Evolutionary conservation across 2,329 filamentous ascomycete genomes (phyloP).

Genomic region (Plenodomus biglobosus): DNA sequence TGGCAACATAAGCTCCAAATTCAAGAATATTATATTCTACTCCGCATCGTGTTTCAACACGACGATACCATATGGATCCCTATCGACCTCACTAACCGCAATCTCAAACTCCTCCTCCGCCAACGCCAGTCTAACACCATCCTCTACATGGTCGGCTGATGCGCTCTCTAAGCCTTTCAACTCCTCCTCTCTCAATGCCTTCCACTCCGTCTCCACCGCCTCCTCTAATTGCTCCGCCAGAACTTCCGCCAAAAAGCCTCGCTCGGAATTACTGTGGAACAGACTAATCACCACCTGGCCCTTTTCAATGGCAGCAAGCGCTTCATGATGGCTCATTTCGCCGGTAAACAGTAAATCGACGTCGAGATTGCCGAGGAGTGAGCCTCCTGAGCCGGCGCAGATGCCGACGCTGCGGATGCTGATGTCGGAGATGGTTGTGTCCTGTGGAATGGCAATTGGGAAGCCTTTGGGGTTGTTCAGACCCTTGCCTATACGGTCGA

Average conservation of each 20-base stretch:
- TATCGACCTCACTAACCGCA: constrained; percentile 74
- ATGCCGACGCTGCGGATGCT: constrained; percentile 73
- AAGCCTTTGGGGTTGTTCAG: constrained; percentile 69
- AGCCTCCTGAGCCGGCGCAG: constrained; percentile 84
- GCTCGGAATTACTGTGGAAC: constrained; percentile 92
- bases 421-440: constrained; percentile 55
- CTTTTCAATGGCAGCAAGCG: constrained; percentile 79
- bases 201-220: constrained; percentile 60
- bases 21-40: not conserved
- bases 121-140: constrained; percentile 52
- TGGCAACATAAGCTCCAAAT: no score
- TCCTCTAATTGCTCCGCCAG: constrained; percentile 67
- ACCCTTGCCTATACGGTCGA: constrained; percentile 61
- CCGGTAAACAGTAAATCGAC: constrained; percentile 88
- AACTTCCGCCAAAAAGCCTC: constrained; percentile 73
- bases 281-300: constrained; percentile 80
- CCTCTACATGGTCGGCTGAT: constrained; percentile 8
- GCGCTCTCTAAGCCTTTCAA: constrained; percentile 11
- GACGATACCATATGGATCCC: constrained; percentile 81
- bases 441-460: constrained; percentile 65
- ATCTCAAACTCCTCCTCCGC: constrained; percentile 62
- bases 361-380: constrained; percentile 67
- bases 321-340: constrained; percentile 91
- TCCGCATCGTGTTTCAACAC: constrained; percentile 31
- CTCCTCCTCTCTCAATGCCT: constrained; percentile 49